Conservation (phyloP, 2,329 filamentous ascomycete genomes). For the Ophiocordyceps camponoti-rufipedis region DNA sequence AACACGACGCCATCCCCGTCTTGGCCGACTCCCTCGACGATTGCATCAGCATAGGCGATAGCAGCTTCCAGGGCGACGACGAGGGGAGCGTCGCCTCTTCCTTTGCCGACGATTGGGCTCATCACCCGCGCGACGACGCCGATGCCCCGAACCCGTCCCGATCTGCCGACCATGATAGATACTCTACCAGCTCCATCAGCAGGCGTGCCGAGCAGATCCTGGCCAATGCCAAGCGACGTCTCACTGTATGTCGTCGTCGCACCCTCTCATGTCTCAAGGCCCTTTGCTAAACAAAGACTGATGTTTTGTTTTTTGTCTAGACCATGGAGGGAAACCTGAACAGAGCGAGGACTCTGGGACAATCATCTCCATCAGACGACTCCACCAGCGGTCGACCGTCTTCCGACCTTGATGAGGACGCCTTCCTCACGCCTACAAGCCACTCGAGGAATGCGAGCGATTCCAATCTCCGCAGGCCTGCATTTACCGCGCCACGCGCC, state of each 20-base stretch:
- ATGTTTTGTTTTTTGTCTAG: conserved; percentile 22
- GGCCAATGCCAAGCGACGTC: conserved; percentile 74
- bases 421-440: conserved; percentile 3
- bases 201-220: conserved; percentile 77
- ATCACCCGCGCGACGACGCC: conserved; percentile 4
- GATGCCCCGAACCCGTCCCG: conserved; percentile 1
- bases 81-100: conserved; percentile 46
- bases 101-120: conserved; percentile 26
- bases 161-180: conserved; percentile 30
- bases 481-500: conserved; percentile 15
- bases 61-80: conserved; percentile 48
- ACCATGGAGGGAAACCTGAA: conserved; percentile 86
- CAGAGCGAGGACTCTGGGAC: conserved; percentile 51
- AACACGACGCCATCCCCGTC: conserved; percentile 10
- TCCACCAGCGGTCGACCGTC: conserved; percentile 23
- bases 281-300: no score
- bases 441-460: conserved; percentile 17
- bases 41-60: conserved; percentile 41
- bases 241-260: conserved; percentile 46
- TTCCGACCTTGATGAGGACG: conserved; percentile 7
- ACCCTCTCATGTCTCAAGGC: not conserved
- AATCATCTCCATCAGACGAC: conserved; percentile 22
- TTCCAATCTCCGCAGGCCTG: conserved; percentile 8
- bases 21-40: conserved; percentile 45
- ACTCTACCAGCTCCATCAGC: conserved; percentile 59